A percentile compares a stretch with the other conserved stretches of the same genome.
phyloP scores from a whole-genome alignment of 208 protist genomes.

The Trypanosomatidae sp. region DNA sequence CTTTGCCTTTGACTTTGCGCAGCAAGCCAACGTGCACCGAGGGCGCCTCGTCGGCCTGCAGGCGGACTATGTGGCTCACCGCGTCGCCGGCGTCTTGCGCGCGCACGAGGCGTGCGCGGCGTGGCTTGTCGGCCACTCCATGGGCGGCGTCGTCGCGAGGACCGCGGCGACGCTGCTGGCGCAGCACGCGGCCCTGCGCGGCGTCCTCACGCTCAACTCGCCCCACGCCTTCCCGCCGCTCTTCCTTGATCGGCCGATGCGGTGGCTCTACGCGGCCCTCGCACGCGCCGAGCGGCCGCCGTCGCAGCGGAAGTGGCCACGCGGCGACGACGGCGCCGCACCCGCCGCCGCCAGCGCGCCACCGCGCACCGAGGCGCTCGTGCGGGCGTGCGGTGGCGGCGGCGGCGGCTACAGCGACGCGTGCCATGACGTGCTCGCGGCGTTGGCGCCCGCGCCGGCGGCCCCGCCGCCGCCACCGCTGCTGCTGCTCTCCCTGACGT shows the following conservation, averaged over 20 bases:
- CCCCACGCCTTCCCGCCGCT: conserved; percentile 23
- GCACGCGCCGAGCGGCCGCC: too few species aligned
- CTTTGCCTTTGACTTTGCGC: conserved; percentile 22
- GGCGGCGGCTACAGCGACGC: too few species aligned
- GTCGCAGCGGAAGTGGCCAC: too few species aligned
- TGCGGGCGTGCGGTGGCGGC: too few species aligned
- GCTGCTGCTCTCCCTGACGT: too few species aligned
- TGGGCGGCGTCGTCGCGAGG: conserved; percentile 35
- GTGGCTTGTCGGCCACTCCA: conserved; percentile 43
- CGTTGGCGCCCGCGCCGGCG: too few species aligned
- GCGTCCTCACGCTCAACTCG: conserved; percentile 33
- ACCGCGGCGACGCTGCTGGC: conserved; percentile 11
- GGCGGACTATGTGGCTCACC: conserved; percentile 23
- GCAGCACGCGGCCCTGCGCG: conserved; percentile 3
- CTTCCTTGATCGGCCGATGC: conserved; percentile 27
- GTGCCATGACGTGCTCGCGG: too few species aligned
- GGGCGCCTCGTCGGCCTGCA: conserved; percentile 22
- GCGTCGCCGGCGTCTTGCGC: conserved; percentile 6
- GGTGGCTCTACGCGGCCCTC: background rate
- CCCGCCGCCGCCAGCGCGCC: too few species aligned
- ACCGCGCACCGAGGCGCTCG: too few species aligned
- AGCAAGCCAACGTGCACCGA: conserved; percentile 37
- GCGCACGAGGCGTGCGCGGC: too few species aligned
- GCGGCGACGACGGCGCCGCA: too few species aligned
- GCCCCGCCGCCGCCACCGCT: too few species aligned